A percentile compares a stretch with the other conserved stretches of the same genome.
These are phyloP conservation scores for Sporobolomyces pararoseus DNA, from an alignment of 768 basidiomycete species.

Conservation along the genomic window DNA sequence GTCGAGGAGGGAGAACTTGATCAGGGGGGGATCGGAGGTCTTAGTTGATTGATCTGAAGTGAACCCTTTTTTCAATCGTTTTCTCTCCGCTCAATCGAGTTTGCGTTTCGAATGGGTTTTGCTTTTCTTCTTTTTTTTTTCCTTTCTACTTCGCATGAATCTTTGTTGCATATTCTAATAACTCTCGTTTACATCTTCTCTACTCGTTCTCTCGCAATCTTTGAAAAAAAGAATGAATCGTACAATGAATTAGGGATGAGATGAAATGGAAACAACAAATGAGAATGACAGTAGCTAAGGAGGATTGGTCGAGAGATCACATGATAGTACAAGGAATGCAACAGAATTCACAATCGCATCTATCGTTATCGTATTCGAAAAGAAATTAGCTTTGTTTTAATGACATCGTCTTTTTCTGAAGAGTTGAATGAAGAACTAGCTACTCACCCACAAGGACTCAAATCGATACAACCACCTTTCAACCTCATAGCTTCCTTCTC, in stretches of 20 bases:
- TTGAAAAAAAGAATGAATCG: background rate
- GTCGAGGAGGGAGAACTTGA: background rate
- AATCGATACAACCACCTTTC: conserved; percentile 2
- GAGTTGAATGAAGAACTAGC: background rate
- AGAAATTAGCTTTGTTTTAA: no score
- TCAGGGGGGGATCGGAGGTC: conserved; percentile 5
- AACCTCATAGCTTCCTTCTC: conserved; percentile 15
- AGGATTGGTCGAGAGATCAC: background rate
- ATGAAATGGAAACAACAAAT: background rate
- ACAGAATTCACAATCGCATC: conserved; percentile 1
- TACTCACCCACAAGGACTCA: conserved; percentile 2
- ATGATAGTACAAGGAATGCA: conserved; percentile 23
- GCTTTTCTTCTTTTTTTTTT: no score
- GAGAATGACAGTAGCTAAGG: background rate
- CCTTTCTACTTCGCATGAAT: background rate
- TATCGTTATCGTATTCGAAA: background rate
- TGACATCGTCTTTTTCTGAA: no score
- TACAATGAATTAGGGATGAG: background rate
- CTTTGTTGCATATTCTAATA: background rate
- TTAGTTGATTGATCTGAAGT: conserved; percentile 16
- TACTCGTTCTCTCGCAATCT: background rate
- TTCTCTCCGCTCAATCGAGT: no score
- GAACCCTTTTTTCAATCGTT: background rate
- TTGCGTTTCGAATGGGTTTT: no score
- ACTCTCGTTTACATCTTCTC: background rate